phyloP scores from a whole-genome alignment of 116 monocot species.

The Posidonia oceanica region DNA sequence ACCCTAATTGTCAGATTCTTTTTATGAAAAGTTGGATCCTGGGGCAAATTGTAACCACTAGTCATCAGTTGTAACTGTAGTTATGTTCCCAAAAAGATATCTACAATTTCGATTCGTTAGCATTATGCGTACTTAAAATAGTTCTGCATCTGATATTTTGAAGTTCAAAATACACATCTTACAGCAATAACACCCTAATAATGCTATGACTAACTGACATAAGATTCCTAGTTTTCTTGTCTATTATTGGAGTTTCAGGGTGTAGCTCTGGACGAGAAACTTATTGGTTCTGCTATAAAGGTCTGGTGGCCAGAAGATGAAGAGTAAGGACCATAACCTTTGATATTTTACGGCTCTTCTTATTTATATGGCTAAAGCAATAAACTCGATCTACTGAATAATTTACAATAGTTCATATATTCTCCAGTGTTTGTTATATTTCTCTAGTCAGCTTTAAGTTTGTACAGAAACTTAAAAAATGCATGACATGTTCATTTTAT shows the following conservation, averaged over 20 bases:
- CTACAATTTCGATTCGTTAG: no score
- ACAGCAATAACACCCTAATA: no score
- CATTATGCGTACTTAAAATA: no score
- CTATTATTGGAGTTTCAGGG: not conserved
- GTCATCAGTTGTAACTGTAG: no score
- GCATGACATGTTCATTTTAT: not conserved
- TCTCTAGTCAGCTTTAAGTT: not conserved
- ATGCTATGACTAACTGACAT: no score
- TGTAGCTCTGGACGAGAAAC: slow-evolving; percentile 4
- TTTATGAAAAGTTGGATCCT: no score
- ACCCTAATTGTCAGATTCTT: no score
- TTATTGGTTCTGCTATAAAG: slow-evolving; percentile 36
- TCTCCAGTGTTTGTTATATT: not conserved
- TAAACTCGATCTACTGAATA: not conserved
- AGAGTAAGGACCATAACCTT: slow-evolving; percentile 15
- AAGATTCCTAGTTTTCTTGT: not conserved
- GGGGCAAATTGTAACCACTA: no score
- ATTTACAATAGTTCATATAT: not conserved
- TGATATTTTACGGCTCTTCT: not conserved
- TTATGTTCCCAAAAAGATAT: no score
- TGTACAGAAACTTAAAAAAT: not conserved
- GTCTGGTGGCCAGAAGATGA: slow-evolving; percentile 57
- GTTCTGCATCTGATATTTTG: no score
- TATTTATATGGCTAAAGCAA: not conserved
- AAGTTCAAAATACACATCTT: no score